A percentile compares a stretch with the other conserved stretches of the same genome.
Evolutionary conservation across 768 basidiomycete genomes (phyloP).

Genomic region (Suillus tomentosus): DNA sequence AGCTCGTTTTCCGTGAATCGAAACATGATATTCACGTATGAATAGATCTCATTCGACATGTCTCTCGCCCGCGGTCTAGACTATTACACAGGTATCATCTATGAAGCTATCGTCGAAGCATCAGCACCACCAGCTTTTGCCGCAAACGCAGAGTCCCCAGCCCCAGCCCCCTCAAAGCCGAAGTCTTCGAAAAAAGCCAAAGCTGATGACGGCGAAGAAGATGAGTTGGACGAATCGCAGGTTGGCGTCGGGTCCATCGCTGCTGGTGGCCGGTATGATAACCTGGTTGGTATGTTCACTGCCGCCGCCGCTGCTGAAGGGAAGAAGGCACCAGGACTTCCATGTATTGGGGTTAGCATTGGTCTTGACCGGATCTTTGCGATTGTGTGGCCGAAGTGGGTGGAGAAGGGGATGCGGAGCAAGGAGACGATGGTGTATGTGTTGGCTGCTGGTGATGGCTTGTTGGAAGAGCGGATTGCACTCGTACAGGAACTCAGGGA

Average conservation of each 20-base stretch:
- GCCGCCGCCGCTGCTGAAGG: slow-evolving; percentile 74
- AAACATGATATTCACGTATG: background rate
- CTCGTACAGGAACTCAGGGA: slow-evolving; percentile 81
- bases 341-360: slow-evolving; percentile 91
- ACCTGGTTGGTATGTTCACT: slow-evolving; percentile 91
- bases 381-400: slow-evolving; percentile 85
- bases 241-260: slow-evolving; percentile 99
- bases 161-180: slow-evolving; percentile 37
- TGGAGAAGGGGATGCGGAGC: slow-evolving; percentile 73
- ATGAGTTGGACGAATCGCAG: slow-evolving; percentile 89
- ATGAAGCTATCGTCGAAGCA: slow-evolving; percentile 91
- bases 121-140: slow-evolving; percentile 88
- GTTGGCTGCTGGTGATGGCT: slow-evolving; percentile 86
- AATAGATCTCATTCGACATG: slow-evolving; percentile 91
- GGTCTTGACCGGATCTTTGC: slow-evolving; percentile 94
- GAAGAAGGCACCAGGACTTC: slow-evolving; percentile 67
- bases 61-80: slow-evolving; percentile 97
- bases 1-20: slow-evolving; percentile 11
- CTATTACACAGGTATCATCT: slow-evolving; percentile 99
- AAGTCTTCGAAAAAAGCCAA: slow-evolving; percentile 45
- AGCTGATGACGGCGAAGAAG: slow-evolving; percentile 50
- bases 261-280: slow-evolving; percentile 97
- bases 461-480: slow-evolving; percentile 81
- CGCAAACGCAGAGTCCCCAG: slow-evolving; percentile 48
- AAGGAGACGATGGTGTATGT: slow-evolving; percentile 96